Evolutionary conservation across 495 filamentous ascomycete genomes (phyloP).

Genomic region (Penicillium pulvis): DNA sequence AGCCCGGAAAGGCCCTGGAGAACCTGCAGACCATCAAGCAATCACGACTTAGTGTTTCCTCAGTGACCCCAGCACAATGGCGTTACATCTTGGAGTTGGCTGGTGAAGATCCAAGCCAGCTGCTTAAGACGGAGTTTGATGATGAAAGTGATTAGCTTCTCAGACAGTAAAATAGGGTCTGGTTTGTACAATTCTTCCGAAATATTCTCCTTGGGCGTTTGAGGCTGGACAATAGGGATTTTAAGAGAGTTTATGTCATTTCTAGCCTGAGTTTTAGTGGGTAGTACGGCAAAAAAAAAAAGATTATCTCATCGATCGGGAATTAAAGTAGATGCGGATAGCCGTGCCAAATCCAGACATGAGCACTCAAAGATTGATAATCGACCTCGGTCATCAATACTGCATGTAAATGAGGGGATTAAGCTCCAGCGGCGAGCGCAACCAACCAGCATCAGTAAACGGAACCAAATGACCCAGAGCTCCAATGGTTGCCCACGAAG

Average conservation of each 20-base stretch:
- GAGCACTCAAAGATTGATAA: slow-evolving; percentile 3
- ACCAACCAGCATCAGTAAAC: slow-evolving; percentile 17
- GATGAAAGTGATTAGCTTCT: background rate
- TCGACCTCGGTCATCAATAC: slow-evolving; percentile 20
- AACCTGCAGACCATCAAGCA: slow-evolving; percentile 83
- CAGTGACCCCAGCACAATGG: slow-evolving; percentile 75
- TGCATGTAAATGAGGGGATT: slow-evolving; percentile 3
- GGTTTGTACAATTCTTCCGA: background rate
- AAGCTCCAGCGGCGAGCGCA: slow-evolving; percentile 4
- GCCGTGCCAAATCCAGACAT: background rate
- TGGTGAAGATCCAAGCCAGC: slow-evolving; percentile 21
- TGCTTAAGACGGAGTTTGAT: background rate
- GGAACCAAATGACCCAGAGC: slow-evolving; percentile 10
- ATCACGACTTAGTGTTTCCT: slow-evolving; percentile 79
- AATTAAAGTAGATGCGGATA: background rate
- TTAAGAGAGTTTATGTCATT: background rate
- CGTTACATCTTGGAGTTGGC: slow-evolving; percentile 66
- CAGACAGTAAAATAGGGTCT: background rate
- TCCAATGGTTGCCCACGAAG: slow-evolving; percentile 26
- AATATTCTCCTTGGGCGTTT: slow-evolving; percentile 12
- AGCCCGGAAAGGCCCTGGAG: slow-evolving; percentile 65
- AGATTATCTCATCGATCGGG: background rate
- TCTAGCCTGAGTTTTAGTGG: background rate
- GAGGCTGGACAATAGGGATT: slow-evolving; percentile 9
- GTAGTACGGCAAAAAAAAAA: background rate